Percentiles rank a stretch among this genome's conserved stretches.
These are phyloP conservation scores for Huntiella savannae DNA, from an alignment of 2,329 filamentous ascomycete genomes.

Conservation along the genomic window DNA sequence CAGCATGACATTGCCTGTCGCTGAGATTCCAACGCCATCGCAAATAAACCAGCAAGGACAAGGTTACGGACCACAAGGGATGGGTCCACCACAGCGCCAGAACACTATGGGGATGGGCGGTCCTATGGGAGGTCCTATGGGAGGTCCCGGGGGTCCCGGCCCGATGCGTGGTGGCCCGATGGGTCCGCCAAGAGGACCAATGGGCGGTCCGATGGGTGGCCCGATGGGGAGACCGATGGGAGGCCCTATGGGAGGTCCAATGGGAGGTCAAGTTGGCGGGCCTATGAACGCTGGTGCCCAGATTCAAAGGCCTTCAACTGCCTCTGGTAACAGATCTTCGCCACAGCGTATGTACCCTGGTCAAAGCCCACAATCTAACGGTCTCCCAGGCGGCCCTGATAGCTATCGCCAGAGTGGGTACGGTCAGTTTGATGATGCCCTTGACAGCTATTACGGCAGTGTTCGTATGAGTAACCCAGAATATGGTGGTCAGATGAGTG, in stretches of 20 bases:
- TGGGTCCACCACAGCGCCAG: slow-evolving; percentile 16
- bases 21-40: slow-evolving; percentile 19
- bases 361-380: slow-evolving; percentile 18
- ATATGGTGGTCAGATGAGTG: slow-evolving; percentile 12
- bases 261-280: neutral
- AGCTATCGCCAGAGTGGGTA: slow-evolving; percentile 11
- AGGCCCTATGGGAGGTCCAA: slow-evolving; percentile 1
- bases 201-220: neutral
- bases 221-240: slow-evolving; percentile 1
- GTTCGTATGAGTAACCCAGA: slow-evolving; percentile 16
- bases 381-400: slow-evolving; percentile 15
- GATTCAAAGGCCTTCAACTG: slow-evolving; percentile 27
- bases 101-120: slow-evolving; percentile 30
- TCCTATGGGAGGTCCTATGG: slow-evolving; percentile 22
- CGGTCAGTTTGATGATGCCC: slow-evolving; percentile 14
- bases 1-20: slow-evolving; percentile 42
- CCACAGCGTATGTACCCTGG: slow-evolving; percentile 33
- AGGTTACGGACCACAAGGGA: slow-evolving; percentile 14
- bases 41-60: slow-evolving; percentile 18
- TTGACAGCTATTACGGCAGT: slow-evolving; percentile 15
- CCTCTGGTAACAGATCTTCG: slow-evolving; percentile 31
- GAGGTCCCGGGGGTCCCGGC: neutral
- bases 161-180: neutral
- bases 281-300: slow-evolving; percentile 15
- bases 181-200: neutral